These are phyloP conservation scores for Xylariaceae sp. DNA, from an alignment of 2,329 filamentous ascomycete genomes.

Conservation along the genomic window DNA sequence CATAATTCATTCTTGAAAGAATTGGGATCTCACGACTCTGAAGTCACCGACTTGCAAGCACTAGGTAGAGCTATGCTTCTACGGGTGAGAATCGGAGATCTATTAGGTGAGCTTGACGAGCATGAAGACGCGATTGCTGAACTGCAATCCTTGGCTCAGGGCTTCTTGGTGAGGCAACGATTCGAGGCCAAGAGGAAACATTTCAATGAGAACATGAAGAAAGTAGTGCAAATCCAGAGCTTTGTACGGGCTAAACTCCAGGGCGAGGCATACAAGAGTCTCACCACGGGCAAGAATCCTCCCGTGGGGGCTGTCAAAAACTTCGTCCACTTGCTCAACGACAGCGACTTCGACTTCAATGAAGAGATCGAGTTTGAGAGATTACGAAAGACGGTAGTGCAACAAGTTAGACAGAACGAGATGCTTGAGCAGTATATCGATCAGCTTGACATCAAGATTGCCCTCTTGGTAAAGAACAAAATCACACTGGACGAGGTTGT, in stretches of 20 bases:
- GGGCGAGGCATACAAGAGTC: slow-evolving; percentile 95
- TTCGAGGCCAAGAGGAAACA: slow-evolving; percentile 85
- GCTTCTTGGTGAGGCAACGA: slow-evolving; percentile 66
- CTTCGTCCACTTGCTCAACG: slow-evolving; percentile 95
- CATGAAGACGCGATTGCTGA: slow-evolving; percentile 75
- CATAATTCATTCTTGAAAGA: slow-evolving; percentile 64
- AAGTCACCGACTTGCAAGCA: slow-evolving; percentile 70
- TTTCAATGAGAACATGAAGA: slow-evolving; percentile 97
- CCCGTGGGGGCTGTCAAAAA: slow-evolving; percentile 96
- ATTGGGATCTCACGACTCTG: slow-evolving; percentile 65
- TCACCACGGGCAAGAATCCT: slow-evolving; percentile 94
- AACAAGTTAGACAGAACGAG: slow-evolving; percentile 96
- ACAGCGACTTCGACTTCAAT: slow-evolving; percentile 98
- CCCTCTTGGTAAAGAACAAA: slow-evolving; percentile 97
- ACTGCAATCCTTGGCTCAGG: slow-evolving; percentile 72
- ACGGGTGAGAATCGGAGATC: slow-evolving; percentile 68
- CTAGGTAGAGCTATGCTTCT: slow-evolving; percentile 76
- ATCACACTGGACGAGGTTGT: slow-evolving; percentile 98
- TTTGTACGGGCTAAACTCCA: slow-evolving; percentile 93
- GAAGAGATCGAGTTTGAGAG: slow-evolving; percentile 97
- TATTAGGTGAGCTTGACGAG: slow-evolving; percentile 75
- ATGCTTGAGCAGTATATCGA: slow-evolving; percentile 97
- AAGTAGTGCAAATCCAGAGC: slow-evolving; percentile 97
- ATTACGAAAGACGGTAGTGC: slow-evolving; percentile 90
- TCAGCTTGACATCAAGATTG: slow-evolving; percentile 98